Conservation (phyloP, 371 early-diverging fungal genomes). For the Smittium mucronatum region DNA sequence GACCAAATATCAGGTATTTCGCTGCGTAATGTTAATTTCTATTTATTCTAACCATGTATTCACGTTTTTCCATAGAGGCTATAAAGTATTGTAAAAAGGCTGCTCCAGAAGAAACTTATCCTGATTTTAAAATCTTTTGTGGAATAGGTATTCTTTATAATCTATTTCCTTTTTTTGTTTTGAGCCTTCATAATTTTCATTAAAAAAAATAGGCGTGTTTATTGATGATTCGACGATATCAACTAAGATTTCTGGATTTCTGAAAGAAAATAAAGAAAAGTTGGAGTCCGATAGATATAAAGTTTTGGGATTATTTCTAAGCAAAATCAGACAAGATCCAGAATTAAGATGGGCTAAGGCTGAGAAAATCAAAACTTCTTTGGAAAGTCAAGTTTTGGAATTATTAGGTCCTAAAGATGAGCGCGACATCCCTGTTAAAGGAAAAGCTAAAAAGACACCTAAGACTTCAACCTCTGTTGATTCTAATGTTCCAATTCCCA, state of each 20-base stretch:
- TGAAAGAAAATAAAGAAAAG: constrained; percentile 51
- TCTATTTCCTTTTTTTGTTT: background rate
- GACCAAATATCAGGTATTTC: constrained; percentile 75
- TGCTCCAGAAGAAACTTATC: constrained; percentile 40
- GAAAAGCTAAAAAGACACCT: constrained; percentile 33
- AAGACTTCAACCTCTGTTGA: constrained; percentile 35
- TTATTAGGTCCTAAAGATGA: constrained; percentile 90
- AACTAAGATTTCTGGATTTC: constrained; percentile 38
- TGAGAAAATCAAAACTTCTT: constrained; percentile 64
- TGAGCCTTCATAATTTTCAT: background rate
- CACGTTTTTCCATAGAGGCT: constrained; percentile 30
- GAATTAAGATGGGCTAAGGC: constrained; percentile 84
- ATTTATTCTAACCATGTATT: background rate
- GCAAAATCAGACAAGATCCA: constrained; percentile 48
- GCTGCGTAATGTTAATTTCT: background rate
- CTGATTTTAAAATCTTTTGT: constrained; percentile 62
- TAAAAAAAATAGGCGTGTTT: constrained; percentile 50
- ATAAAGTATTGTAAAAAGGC: constrained; percentile 66
- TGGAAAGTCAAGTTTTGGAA: constrained; percentile 72
- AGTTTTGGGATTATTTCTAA: constrained; percentile 59
- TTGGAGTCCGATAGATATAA: constrained; percentile 73
- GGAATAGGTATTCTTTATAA: constrained; percentile 48
- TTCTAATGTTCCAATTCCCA: constrained; percentile 25
- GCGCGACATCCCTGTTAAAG: constrained; percentile 64
- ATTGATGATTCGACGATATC: constrained; percentile 58